A percentile compares a stretch with the other conserved stretches of the same genome.
phyloP scores from a whole-genome alignment of 1,139 yeast genomes.

The Debaryomyces fabryi region DNA sequence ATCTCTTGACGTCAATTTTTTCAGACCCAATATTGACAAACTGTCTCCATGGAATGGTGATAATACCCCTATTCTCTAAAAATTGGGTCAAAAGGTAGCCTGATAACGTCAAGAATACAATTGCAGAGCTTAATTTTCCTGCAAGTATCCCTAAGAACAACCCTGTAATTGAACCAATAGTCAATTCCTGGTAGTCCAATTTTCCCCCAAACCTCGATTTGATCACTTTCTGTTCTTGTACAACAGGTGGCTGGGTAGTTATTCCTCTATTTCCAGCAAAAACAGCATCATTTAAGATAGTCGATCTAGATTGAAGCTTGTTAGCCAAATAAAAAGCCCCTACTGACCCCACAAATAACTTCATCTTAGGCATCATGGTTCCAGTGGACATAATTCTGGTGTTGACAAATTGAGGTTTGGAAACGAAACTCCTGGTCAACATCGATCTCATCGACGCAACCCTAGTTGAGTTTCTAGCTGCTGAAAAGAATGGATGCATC shows the following conservation, averaged over 20 bases:
- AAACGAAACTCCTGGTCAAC: neutral
- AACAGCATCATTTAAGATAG: conserved; percentile 13
- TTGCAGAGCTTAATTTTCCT: conserved; percentile 65
- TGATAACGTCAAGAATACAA: conserved; percentile 56
- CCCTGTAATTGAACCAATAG: conserved; percentile 71
- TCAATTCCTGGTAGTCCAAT: conserved; percentile 64
- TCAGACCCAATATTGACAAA: conserved; percentile 49
- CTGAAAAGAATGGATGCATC: conserved; percentile 3
- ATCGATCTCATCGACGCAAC: conserved; percentile 1
- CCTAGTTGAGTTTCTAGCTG: neutral
- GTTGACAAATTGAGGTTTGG: neutral
- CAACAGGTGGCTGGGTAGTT: neutral
- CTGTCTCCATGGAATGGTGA: conserved; percentile 52
- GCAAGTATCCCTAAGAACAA: conserved; percentile 61
- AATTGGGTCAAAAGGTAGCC: conserved; percentile 58
- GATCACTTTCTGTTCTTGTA: neutral
- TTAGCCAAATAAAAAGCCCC: conserved; percentile 3
- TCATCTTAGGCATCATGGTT: neutral
- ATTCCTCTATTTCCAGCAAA: neutral
- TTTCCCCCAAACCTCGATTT: conserved; percentile 35
- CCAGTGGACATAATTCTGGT: conserved; percentile 1
- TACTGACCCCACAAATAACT: conserved; percentile 8
- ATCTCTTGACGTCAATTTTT: conserved; percentile 50
- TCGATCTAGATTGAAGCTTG: neutral
- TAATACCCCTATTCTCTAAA: conserved; percentile 59